These are phyloP conservation scores for Piromyces finnis DNA, from an alignment of 192 early-diverging fungal species.

Conservation along the genomic window DNA sequence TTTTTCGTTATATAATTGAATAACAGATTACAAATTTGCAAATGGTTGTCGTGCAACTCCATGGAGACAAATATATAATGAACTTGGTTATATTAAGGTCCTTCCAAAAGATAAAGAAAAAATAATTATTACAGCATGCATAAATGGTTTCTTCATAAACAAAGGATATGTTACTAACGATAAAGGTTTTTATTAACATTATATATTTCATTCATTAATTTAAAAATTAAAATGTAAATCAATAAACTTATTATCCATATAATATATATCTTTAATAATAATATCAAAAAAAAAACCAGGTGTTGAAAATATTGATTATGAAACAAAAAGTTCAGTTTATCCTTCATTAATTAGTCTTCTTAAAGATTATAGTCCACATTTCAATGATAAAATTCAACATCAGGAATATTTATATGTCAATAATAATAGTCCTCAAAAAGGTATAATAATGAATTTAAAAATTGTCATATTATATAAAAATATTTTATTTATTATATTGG, in stretches of 20 bases:
- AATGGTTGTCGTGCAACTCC: slow-evolving; percentile 40
- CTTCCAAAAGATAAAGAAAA: slow-evolving; percentile 19
- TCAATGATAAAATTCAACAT: slow-evolving; percentile 21
- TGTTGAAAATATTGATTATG: slow-evolving; percentile 32
- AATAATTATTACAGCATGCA: slow-evolving; percentile 29
- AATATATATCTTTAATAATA: too few species aligned
- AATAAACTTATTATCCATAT: too few species aligned
- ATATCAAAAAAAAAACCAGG: slow-evolving; percentile 4
- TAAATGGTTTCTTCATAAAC: slow-evolving; percentile 38
- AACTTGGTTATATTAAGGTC: slow-evolving; percentile 30
- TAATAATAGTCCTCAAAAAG: slow-evolving; percentile 7
- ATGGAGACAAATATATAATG: slow-evolving; percentile 40
- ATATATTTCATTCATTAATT: too few species aligned
- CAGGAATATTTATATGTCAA: slow-evolving; percentile 27
- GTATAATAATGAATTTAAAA: too few species aligned
- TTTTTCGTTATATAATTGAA: too few species aligned
- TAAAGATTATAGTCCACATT: slow-evolving; percentile 15
- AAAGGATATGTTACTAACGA: slow-evolving; percentile 30
- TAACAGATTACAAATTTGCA: slow-evolving; percentile 35
- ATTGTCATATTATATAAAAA: too few species aligned
- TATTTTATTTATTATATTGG: too few species aligned
- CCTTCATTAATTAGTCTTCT: slow-evolving; percentile 26
- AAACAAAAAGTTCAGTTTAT: slow-evolving; percentile 17
- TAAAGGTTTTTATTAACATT: slow-evolving; percentile 11
- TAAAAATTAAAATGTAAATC: too few species aligned